Evolutionary conservation across 495 filamentous ascomycete genomes (phyloP).

Genomic region (Penicillium fimorum): DNA sequence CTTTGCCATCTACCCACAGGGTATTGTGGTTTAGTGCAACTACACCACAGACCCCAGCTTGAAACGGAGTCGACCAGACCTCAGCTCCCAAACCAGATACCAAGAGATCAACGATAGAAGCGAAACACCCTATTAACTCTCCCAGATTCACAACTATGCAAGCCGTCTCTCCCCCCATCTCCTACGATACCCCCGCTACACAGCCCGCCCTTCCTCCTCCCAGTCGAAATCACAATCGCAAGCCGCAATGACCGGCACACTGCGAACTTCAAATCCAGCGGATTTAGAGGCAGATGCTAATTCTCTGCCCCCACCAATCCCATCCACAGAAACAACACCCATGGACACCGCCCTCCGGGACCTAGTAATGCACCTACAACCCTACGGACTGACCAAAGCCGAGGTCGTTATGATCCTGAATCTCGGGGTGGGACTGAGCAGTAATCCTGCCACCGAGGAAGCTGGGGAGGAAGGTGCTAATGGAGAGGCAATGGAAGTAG

Average conservation of each 20-base stretch:
- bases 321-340: slow-evolving; percentile 25
- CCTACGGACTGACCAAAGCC: slow-evolving; percentile 57
- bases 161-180: slow-evolving; percentile 41
- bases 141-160: slow-evolving; percentile 47
- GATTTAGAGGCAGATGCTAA: slow-evolving; percentile 14
- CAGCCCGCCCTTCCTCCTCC: slow-evolving; percentile 23
- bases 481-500: slow-evolving; percentile 27
- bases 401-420: slow-evolving; percentile 67
- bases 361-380: slow-evolving; percentile 42
- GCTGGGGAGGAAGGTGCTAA: slow-evolving; percentile 20
- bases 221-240: slow-evolving; percentile 27
- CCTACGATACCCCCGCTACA: slow-evolving; percentile 35
- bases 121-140: not conserved
- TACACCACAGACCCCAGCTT: not conserved
- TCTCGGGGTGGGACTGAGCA: slow-evolving; percentile 41
- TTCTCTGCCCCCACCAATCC: slow-evolving; percentile 5
- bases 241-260: slow-evolving; percentile 26
- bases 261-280: slow-evolving; percentile 17
- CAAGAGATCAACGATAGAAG: not conserved
- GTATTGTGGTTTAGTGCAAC: not conserved
- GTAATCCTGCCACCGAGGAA: not conserved
- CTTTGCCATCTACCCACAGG: not conserved
- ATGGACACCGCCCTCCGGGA: slow-evolving; percentile 40
- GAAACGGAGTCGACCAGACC: not conserved
- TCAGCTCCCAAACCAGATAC: not conserved